These are phyloP conservation scores for Spergularia azorica DNA, from an alignment of 179 eudicot genomes.

Conservation along the genomic window DNA sequence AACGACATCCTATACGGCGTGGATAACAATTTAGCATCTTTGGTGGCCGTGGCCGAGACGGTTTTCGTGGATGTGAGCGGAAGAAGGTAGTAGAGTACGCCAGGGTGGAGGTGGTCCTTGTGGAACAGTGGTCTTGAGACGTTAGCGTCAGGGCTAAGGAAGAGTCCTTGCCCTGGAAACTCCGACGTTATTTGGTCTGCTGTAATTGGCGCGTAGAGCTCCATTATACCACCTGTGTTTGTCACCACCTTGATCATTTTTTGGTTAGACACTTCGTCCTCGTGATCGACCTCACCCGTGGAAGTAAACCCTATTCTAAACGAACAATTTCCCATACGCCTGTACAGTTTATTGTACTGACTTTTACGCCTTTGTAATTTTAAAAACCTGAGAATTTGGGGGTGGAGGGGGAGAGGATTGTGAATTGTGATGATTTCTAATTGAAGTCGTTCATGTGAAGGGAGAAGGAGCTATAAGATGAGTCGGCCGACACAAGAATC, in stretches of 20 bases:
- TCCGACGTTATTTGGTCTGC: slow-evolving; percentile 63
- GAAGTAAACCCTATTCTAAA: slow-evolving; percentile 9
- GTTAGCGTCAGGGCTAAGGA: slow-evolving; percentile 39
- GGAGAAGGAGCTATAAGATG: not conserved
- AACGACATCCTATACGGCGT: slow-evolving; percentile 52
- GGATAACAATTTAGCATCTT: not conserved
- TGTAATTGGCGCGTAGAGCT: slow-evolving; percentile 58
- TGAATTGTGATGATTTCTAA: not conserved
- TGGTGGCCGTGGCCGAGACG: not conserved
- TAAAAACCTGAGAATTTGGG: too few relatives aligned
- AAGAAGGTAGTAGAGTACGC: slow-evolving; percentile 49
- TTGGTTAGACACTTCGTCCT: not conserved
- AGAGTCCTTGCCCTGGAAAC: slow-evolving; percentile 52
- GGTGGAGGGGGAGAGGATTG: not conserved
- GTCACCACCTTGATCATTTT: slow-evolving; percentile 55
- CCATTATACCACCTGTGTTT: slow-evolving; percentile 66
- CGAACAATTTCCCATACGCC: slow-evolving; percentile 11
- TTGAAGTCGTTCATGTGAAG: not conserved
- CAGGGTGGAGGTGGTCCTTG: slow-evolving; percentile 37
- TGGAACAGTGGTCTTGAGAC: slow-evolving; percentile 23
- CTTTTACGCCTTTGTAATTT: not conserved
- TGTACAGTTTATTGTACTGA: not conserved
- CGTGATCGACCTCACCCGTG: not conserved
- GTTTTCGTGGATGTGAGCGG: slow-evolving; percentile 28
- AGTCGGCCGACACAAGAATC: slow-evolving; percentile 43